These are phyloP conservation scores for Diaporthe aspalathi DNA, from an alignment of 2,329 filamentous ascomycete genomes.

Conservation along the genomic window DNA sequence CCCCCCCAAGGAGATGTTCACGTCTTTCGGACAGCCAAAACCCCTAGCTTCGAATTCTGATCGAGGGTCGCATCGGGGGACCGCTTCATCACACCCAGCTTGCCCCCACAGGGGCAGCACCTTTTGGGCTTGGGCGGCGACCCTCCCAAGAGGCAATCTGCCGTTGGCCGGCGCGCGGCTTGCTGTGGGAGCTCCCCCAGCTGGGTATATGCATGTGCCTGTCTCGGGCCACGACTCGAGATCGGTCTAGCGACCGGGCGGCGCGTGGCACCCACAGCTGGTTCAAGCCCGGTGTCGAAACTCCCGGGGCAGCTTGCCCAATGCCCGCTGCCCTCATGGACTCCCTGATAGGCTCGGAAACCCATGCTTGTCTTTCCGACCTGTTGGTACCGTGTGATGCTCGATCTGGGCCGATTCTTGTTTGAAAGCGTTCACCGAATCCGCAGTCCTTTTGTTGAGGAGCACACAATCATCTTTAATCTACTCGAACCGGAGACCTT, in stretches of 20 bases:
- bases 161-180: slow-evolving; percentile 23
- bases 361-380: background rate
- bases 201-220: slow-evolving; percentile 23
- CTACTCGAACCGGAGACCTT: slow-evolving; percentile 7
- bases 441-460: background rate
- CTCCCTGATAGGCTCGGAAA: slow-evolving; percentile 16
- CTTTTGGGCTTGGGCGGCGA: slow-evolving; percentile 6
- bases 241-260: slow-evolving; percentile 22
- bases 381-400: slow-evolving; percentile 6
- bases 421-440: slow-evolving; percentile 23
- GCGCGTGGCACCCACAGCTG: slow-evolving; percentile 19
- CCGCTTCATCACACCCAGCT: background rate
- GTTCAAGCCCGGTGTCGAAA: slow-evolving; percentile 16
- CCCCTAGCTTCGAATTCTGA: background rate
- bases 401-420: slow-evolving; percentile 21
- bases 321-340: background rate
- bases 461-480: background rate
- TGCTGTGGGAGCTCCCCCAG: slow-evolving; percentile 16
- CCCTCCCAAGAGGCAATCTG: background rate
- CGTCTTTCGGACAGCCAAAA: background rate
- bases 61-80: slow-evolving; percentile 11
- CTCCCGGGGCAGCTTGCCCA: slow-evolving; percentile 8
- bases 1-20: background rate
- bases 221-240: slow-evolving; percentile 25
- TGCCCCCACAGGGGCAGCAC: background rate